Evolutionary conservation across 2,329 filamentous ascomycete genomes (phyloP).

Genomic region (Colletotrichum tropicale): DNA sequence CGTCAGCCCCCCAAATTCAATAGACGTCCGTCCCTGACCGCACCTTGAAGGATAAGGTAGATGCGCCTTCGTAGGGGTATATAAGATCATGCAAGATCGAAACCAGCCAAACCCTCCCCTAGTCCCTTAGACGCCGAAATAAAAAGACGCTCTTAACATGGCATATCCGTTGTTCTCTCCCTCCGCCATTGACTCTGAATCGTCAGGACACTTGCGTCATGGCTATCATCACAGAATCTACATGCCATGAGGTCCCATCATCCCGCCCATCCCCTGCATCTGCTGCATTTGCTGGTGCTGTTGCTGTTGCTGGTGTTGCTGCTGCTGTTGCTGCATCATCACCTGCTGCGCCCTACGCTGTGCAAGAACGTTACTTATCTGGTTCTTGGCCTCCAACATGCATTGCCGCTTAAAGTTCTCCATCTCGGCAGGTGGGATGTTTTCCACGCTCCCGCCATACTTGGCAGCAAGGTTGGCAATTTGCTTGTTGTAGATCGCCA

Average conservation of each 20-base stretch:
- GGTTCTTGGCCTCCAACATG: constrained; percentile 37
- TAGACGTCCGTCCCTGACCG: constrained; percentile 14
- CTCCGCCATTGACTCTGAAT: neutral
- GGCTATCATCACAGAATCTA: constrained; percentile 25
- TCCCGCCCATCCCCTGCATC: constrained; percentile 59
- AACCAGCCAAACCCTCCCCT: neutral
- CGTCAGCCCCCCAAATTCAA: neutral
- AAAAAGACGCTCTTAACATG: constrained; percentile 9
- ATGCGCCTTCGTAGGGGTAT: constrained; percentile 22
- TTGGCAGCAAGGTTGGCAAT: constrained; percentile 37
- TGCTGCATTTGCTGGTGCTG: constrained; percentile 28
- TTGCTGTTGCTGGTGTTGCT: constrained; percentile 34
- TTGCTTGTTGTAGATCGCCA: constrained; percentile 42
- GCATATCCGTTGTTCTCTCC: neutral
- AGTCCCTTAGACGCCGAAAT: constrained; percentile 4
- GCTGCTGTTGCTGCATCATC: constrained; percentile 40
- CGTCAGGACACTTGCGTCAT: too few relatives aligned
- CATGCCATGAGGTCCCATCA: constrained; percentile 58
- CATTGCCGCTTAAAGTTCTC: constrained; percentile 51
- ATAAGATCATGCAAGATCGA: constrained; percentile 20
- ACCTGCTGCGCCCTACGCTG: constrained; percentile 39
- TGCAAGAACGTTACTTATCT: constrained; percentile 35
- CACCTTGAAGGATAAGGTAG: constrained; percentile 15
- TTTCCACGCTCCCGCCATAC: constrained; percentile 43
- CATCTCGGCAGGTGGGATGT: constrained; percentile 50